phyloP scores from a whole-genome alignment of 257 asterid species.

The Lycium barbarum region DNA sequence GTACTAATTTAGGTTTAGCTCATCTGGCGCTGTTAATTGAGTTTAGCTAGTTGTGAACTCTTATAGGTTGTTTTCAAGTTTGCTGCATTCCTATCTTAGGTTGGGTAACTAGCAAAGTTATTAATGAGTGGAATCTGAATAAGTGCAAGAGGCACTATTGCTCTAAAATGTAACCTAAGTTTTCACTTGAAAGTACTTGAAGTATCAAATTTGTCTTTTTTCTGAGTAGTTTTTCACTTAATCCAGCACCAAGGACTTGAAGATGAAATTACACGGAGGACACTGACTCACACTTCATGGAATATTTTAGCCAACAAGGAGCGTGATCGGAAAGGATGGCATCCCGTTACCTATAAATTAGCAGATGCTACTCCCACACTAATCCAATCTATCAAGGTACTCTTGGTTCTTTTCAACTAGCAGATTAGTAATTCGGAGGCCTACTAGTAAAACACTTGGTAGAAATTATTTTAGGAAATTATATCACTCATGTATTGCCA shows the following conservation, averaged over 20 bases:
- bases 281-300: constrained; percentile 93
- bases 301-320: constrained; percentile 72
- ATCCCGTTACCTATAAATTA: constrained; percentile 92
- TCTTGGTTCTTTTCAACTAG: not conserved
- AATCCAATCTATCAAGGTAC: constrained; percentile 89
- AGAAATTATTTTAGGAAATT: not conserved
- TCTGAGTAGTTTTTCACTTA: constrained; percentile 21
- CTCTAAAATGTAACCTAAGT: not conserved
- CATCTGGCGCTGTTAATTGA: not conserved
- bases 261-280: constrained; percentile 78
- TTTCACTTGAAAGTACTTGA: not conserved
- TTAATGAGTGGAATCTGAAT: not conserved
- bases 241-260: constrained; percentile 81
- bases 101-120: constrained; percentile 6
- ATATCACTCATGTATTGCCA: not conserved
- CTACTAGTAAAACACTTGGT: not conserved
- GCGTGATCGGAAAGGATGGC: constrained; percentile 90
- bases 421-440: constrained; percentile 3
- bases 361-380: constrained; percentile 78
- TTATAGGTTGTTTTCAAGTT: not conserved
- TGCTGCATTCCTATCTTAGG: not conserved
- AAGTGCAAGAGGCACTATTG: not conserved
- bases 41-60: not conserved
- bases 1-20: not conserved
- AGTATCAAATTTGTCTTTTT: not conserved